Evolutionary conservation across 768 basidiomycete genomes (phyloP).

Genomic region (Imleria badia): DNA sequence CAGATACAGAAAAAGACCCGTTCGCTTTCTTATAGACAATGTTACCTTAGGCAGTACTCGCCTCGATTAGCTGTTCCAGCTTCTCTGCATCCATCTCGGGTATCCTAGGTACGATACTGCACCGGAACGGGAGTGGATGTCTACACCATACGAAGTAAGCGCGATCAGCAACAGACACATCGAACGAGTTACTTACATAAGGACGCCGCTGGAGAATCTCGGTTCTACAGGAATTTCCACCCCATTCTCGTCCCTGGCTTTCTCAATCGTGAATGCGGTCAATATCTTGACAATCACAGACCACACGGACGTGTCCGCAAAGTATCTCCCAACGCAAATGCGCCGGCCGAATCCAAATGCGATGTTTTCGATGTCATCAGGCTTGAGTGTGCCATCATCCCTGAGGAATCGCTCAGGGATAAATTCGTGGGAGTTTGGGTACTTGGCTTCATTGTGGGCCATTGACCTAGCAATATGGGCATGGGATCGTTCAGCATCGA

Average conservation of each 20-base stretch:
- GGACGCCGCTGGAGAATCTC: background rate
- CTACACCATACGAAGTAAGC: background rate
- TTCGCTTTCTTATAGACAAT: background rate
- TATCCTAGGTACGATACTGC: slow-evolving; percentile 12
- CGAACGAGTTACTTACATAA: slow-evolving; percentile 9
- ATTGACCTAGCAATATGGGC: slow-evolving; percentile 18
- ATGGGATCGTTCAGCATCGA: background rate
- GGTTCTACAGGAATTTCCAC: slow-evolving; percentile 20
- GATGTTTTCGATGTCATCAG: slow-evolving; percentile 8
- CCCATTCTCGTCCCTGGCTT: slow-evolving; percentile 18
- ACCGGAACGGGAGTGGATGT: slow-evolving; percentile 18
- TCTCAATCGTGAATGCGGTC: slow-evolving; percentile 17
- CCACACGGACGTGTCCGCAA: slow-evolving; percentile 27
- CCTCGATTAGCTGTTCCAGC: slow-evolving; percentile 14
- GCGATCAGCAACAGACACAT: background rate
- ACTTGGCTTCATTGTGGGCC: slow-evolving; percentile 31
- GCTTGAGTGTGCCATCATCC: slow-evolving; percentile 18
- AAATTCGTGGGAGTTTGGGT: slow-evolving; percentile 38
- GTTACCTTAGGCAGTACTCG: slow-evolving; percentile 7
- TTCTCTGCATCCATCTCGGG: slow-evolving; percentile 3
- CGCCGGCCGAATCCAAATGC: slow-evolving; percentile 31
- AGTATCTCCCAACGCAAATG: slow-evolving; percentile 30
- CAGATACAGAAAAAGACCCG: background rate
- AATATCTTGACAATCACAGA: slow-evolving; percentile 19
- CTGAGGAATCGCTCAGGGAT: slow-evolving; percentile 42